Conservation (phyloP, 768 basidiomycete genomes). For the Lentinus tigrinus region DNA sequence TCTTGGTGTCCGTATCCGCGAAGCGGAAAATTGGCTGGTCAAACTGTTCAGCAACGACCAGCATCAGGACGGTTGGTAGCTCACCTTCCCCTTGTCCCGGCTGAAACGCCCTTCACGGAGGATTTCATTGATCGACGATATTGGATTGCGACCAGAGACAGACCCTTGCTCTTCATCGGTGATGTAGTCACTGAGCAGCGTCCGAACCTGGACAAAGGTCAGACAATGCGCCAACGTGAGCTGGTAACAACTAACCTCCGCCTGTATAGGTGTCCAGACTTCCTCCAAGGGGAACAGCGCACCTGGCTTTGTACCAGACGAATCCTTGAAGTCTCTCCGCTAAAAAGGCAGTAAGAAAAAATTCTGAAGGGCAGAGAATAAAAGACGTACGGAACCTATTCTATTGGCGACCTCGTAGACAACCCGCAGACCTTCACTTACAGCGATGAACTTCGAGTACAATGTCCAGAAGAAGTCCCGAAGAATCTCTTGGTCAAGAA, state of each 20-base stretch:
- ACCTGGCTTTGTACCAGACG: slow-evolving; percentile 73
- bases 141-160: slow-evolving; percentile 78
- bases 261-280: slow-evolving; percentile 84
- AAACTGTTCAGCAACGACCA: not conserved
- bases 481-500: slow-evolving; percentile 80
- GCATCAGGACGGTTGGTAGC: not conserved
- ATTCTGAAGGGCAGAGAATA: not conserved
- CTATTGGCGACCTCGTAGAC: slow-evolving; percentile 88
- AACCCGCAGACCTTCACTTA: slow-evolving; percentile 86
- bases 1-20: slow-evolving; percentile 81
- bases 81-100: slow-evolving; percentile 79
- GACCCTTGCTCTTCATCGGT: slow-evolving; percentile 87
- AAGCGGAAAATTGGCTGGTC: slow-evolving; percentile 85
- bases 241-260: slow-evolving; percentile 60
- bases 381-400: slow-evolving; percentile 78
- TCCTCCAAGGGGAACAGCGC: slow-evolving; percentile 82
- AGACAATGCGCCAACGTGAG: not conserved
- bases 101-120: slow-evolving; percentile 79
- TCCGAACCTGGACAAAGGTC: slow-evolving; percentile 59
- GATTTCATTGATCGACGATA: slow-evolving; percentile 92
- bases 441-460: slow-evolving; percentile 93
- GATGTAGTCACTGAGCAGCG: slow-evolving; percentile 83
- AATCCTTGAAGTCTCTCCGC: slow-evolving; percentile 91
- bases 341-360: slow-evolving; percentile 28
- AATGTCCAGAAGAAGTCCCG: slow-evolving; percentile 95